Evolutionary conservation across 306 rosid genomes (phyloP).

Genomic region (Begonia fuchsioides): DNA sequence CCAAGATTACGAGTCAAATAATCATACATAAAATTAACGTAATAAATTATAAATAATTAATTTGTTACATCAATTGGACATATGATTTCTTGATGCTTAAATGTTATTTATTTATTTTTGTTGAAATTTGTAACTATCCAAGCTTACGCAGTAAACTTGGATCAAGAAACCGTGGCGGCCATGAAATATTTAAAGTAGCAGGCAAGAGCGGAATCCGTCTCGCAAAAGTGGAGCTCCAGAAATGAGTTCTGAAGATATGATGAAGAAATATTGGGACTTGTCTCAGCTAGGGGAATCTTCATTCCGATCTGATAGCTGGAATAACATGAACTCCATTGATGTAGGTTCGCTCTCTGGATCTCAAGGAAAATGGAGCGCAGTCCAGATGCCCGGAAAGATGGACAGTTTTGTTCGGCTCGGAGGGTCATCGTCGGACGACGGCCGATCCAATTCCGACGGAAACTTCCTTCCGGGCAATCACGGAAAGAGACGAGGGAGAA

Average conservation of each 20-base stretch:
- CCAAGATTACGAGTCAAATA: no score
- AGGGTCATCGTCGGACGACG: no score
- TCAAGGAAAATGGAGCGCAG: slow-evolving; percentile 14
- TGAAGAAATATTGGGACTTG: slow-evolving; percentile 47
- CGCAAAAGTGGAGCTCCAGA: slow-evolving; percentile 43
- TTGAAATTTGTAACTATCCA: no score
- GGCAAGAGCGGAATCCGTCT: slow-evolving; percentile 53
- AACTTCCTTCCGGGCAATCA: background rate
- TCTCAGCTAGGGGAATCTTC: slow-evolving; percentile 37
- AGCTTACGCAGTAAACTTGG: no score
- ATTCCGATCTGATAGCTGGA: slow-evolving; percentile 23
- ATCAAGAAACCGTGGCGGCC: slow-evolving; percentile 3
- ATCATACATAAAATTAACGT: no score
- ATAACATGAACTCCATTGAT: slow-evolving; percentile 25
- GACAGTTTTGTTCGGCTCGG: no score
- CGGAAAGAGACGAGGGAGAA: no score
- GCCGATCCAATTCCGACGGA: no score
- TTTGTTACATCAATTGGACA: no score
- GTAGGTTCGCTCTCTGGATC: slow-evolving; percentile 27
- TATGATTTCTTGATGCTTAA: no score
- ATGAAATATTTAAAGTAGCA: slow-evolving; percentile 67
- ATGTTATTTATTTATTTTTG: no score
- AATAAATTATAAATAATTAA: no score
- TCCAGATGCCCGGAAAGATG: background rate
- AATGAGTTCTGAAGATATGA: slow-evolving; percentile 39